These are phyloP conservation scores for Apodospora peruviana DNA, from an alignment of 495 filamentous ascomycete species.

Conservation along the genomic window DNA sequence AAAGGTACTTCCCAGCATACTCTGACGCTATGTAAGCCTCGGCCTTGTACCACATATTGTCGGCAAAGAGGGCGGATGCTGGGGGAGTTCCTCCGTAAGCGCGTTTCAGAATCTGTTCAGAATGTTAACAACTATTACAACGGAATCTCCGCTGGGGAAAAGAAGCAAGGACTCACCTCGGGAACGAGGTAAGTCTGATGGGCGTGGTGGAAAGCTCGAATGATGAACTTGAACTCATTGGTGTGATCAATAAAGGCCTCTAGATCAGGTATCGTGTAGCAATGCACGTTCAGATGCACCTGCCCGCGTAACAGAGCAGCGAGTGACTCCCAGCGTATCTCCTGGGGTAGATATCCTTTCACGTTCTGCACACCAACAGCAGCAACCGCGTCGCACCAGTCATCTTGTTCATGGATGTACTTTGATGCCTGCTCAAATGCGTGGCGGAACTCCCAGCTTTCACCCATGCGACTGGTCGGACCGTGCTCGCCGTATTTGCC, in stretches of 20 bases:
- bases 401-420: constrained; percentile 48
- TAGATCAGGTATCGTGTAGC: constrained; percentile 60
- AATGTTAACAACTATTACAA: neutral
- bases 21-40: constrained; percentile 56
- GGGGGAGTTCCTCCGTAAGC: constrained; percentile 41
- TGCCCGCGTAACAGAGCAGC: constrained; percentile 55
- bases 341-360: constrained; percentile 43
- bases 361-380: constrained; percentile 32
- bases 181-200: constrained; percentile 56
- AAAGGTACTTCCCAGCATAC: constrained; percentile 55
- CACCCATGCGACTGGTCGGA: constrained; percentile 46
- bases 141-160: too few relatives aligned
- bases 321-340: constrained; percentile 53
- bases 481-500: constrained; percentile 34
- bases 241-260: constrained; percentile 57
- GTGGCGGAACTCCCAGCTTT: constrained; percentile 59
- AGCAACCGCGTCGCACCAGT: constrained; percentile 52
- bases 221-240: constrained; percentile 58
- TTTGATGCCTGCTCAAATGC: constrained; percentile 53
- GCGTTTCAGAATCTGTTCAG: constrained; percentile 40
- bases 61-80: constrained; percentile 49
- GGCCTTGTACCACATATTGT: constrained; percentile 59
- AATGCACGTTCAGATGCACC: constrained; percentile 59
- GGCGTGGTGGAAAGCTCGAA: constrained; percentile 61
- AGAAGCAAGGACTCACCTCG: constrained; percentile 29